phyloP scores from a whole-genome alignment of 441 rosid genomes.

The Theobroma grandiflorum region DNA sequence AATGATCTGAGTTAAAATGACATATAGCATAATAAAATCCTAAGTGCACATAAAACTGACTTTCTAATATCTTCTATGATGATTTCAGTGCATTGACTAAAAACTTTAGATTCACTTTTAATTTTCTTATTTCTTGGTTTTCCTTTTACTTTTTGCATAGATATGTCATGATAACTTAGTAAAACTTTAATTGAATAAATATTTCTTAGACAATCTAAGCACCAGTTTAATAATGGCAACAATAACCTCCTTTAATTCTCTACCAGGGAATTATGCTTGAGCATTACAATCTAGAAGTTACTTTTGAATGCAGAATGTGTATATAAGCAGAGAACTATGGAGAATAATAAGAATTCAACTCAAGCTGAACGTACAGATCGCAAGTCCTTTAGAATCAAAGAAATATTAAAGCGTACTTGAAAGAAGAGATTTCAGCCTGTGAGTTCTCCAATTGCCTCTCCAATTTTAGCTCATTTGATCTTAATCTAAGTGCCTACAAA shows the following conservation, averaged over 20 bases:
- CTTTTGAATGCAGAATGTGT: background rate
- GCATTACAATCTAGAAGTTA: background rate
- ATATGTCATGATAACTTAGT: constrained; percentile 12
- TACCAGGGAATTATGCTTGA: background rate
- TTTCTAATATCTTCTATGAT: background rate
- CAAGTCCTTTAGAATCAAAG: constrained; percentile 7
- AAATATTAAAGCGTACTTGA: constrained; percentile 65
- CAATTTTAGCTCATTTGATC: constrained; percentile 94
- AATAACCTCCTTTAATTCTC: background rate
- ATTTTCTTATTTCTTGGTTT: background rate
- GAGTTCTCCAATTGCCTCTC: constrained; percentile 89
- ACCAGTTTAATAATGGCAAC: background rate
- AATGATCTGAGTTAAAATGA: background rate
- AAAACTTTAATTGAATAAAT: background rate
- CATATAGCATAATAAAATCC: background rate
- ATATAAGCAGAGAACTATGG: background rate
- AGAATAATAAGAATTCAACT: constrained; percentile 21
- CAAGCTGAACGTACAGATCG: constrained; percentile 12
- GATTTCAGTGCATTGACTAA: background rate
- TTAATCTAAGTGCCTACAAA: constrained; percentile 88
- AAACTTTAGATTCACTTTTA: background rate
- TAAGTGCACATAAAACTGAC: constrained; percentile 8
- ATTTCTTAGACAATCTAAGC: constrained; percentile 5
- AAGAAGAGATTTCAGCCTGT: constrained; percentile 69
- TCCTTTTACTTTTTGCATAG: background rate